Evolutionary conservation across 1,284 basidiomycete species (phyloP).

Genomic region (Quambalaria eucalypti): DNA sequence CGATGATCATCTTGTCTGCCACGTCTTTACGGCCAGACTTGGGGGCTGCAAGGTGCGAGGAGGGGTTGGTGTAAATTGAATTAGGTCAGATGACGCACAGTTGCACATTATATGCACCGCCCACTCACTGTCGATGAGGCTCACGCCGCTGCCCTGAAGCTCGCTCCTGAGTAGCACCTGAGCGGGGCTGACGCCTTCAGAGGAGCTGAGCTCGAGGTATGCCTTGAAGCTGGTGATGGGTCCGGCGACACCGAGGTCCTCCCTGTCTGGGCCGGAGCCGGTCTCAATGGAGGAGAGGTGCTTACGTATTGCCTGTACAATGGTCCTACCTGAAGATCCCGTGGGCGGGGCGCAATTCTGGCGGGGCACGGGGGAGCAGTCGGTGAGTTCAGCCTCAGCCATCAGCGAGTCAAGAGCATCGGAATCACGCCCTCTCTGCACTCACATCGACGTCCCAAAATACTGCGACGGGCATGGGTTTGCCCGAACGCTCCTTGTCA

Average conservation of each 20-base stretch:
- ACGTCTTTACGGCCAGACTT: conserved; percentile 39
- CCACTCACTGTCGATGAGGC: conserved; percentile 26
- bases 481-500: no score
- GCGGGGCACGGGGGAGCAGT: no score
- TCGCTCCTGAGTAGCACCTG: conserved; percentile 34
- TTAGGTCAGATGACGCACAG: background rate
- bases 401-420: background rate
- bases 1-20: conserved; percentile 41
- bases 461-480: conserved; percentile 23
- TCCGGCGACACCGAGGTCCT: conserved; percentile 5
- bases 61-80: background rate
- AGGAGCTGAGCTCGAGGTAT: conserved; percentile 28
- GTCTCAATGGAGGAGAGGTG: conserved; percentile 19
- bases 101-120: background rate
- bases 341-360: conserved; percentile 33
- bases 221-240: conserved; percentile 40
- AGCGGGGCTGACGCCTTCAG: conserved; percentile 17
- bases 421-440: background rate
- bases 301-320: conserved; percentile 25
- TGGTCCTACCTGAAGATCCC: conserved; percentile 28
- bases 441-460: conserved; percentile 35
- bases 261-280: background rate
- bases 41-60: conserved; percentile 7
- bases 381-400: no score
- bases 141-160: conserved; percentile 37